phyloP scores from a whole-genome alignment of 2,329 filamentous ascomycete genomes.

The Thielaviopsis ethacetica region DNA sequence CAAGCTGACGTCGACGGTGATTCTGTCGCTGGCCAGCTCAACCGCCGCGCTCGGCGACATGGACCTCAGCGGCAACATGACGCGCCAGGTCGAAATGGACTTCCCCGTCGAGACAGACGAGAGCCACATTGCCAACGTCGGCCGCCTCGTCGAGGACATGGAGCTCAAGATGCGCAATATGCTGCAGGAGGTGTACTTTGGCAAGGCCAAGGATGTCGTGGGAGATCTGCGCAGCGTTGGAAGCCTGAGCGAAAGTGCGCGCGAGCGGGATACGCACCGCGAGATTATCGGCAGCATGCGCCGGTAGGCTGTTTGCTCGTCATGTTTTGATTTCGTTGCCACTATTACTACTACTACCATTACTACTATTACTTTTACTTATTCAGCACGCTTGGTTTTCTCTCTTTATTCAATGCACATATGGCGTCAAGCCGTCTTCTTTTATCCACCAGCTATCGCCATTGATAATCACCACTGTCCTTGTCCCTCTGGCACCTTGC shows the following conservation, averaged over 20 bases:
- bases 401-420: background rate
- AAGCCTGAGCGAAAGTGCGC: constrained; percentile 67
- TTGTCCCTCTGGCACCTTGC: background rate
- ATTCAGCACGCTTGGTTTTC: background rate
- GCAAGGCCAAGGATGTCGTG: constrained; percentile 96
- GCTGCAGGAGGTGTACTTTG: constrained; percentile 97
- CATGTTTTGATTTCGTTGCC: background rate
- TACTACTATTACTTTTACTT: background rate
- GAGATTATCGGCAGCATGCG: constrained; percentile 63
- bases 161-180: constrained; percentile 98
- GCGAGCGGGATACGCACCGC: constrained; percentile 68
- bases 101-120: constrained; percentile 77
- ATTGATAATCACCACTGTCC: background rate
- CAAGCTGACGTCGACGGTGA: constrained; percentile 94
- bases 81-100: constrained; percentile 85
- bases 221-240: constrained; percentile 82
- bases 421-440: background rate
- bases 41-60: constrained; percentile 53
- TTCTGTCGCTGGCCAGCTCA: constrained; percentile 61
- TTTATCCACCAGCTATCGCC: background rate
- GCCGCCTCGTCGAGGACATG: constrained; percentile 93
- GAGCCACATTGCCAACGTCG: constrained; percentile 90
- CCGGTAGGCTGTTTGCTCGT: background rate
- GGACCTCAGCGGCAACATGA: constrained; percentile 96
- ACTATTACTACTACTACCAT: background rate